Evolutionary conservation across 192 early-diverging fungal genomes (phyloP).

Genomic region (Phycomyces nitens): DNA sequence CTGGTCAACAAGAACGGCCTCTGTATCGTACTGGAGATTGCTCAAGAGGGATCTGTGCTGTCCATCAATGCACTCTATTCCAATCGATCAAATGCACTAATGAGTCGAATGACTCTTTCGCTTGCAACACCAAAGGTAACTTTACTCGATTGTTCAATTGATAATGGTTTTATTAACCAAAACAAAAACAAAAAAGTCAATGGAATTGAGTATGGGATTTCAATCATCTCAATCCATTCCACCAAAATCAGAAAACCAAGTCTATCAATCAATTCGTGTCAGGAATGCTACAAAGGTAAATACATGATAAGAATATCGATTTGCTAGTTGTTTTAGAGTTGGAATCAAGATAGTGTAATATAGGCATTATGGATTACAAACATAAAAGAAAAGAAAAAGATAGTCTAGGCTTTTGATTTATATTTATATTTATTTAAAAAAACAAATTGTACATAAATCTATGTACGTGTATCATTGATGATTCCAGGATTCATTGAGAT

Average conservation of each 20-base stretch:
- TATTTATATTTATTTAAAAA: neutral
- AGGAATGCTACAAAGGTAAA: conserved; percentile 17
- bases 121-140: conserved; percentile 45
- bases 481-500: conserved; percentile 15
- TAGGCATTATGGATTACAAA: too few species aligned
- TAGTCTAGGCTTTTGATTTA: too few species aligned
- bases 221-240: conserved; percentile 37
- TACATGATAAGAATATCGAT: neutral
- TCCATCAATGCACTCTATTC: conserved; percentile 42
- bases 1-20: conserved; percentile 43
- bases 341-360: too few species aligned
- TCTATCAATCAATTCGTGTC: conserved; percentile 38
- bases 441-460: neutral
- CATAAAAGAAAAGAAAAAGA: too few species aligned
- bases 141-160: neutral
- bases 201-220: conserved; percentile 39
- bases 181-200: conserved; percentile 10
- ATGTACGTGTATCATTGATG: neutral
- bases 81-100: conserved; percentile 39
- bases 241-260: conserved; percentile 30
- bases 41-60: conserved; percentile 4
- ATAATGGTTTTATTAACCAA: neutral
- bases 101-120: conserved; percentile 37
- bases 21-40: conserved; percentile 33
- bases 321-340: too few species aligned